These are phyloP conservation scores for Silybum marianum DNA, from an alignment of 129 eudicot genomes.

Conservation along the genomic window DNA sequence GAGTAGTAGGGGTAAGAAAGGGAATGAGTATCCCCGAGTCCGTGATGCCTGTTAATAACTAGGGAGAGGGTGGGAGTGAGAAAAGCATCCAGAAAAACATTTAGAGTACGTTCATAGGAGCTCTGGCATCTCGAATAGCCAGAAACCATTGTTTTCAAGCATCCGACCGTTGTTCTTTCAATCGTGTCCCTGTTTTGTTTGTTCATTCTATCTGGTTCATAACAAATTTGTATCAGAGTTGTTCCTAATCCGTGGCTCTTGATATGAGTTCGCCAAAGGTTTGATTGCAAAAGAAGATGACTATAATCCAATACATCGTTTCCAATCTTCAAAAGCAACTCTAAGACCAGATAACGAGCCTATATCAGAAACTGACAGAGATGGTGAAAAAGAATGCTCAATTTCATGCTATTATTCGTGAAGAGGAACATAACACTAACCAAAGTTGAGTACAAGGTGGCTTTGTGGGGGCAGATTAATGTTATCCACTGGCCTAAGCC, in stretches of 20 bases:
- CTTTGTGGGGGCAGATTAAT: not conserved
- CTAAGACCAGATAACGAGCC: not conserved
- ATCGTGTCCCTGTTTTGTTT: not conserved
- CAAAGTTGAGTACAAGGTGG: not conserved
- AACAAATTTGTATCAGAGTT: not conserved
- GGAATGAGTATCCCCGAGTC: not conserved
- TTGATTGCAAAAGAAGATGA: not conserved
- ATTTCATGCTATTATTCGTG: too few species aligned
- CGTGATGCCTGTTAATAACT: not conserved
- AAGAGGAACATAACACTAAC: too few species aligned
- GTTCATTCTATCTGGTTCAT: not conserved
- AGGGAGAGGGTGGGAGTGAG: not conserved
- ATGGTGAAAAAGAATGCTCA: not conserved
- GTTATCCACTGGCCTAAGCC: not conserved
- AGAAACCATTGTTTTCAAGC: too few species aligned
- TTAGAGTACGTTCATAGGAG: not conserved
- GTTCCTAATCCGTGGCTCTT: not conserved
- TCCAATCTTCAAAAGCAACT: not conserved
- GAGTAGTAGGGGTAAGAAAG: not conserved
- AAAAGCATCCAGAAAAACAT: not conserved
- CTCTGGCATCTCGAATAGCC: too few species aligned
- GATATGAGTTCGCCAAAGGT: not conserved
- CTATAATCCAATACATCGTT: not conserved
- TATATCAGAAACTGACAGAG: not conserved
- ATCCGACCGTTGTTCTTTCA: too few species aligned